Evolutionary conservation across 1,139 yeast genomes (phyloP).

Genomic region (Wickerhamomyces sp.): DNA sequence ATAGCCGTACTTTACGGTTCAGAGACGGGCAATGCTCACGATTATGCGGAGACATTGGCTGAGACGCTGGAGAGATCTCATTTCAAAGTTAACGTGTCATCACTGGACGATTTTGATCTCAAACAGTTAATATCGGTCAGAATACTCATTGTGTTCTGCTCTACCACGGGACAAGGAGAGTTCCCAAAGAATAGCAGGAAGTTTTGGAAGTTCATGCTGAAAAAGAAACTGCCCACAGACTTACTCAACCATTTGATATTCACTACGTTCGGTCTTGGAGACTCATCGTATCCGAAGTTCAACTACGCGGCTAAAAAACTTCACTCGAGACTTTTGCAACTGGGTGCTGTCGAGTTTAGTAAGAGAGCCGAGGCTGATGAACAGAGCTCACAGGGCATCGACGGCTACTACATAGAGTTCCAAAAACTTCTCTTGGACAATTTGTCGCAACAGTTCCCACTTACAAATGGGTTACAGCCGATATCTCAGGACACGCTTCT

Average conservation of each 20-base stretch:
- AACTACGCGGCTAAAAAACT: slow-evolving; percentile 83
- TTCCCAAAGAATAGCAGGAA: slow-evolving; percentile 71
- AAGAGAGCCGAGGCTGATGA: slow-evolving; percentile 89
- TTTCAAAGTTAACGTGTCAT: slow-evolving; percentile 43
- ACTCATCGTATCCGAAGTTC: slow-evolving; percentile 81
- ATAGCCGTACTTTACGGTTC: slow-evolving; percentile 79
- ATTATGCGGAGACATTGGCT: slow-evolving; percentile 66
- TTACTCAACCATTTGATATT: slow-evolving; percentile 58
- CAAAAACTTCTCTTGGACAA: slow-evolving; percentile 45
- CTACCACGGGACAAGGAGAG: slow-evolving; percentile 97
- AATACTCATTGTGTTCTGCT: slow-evolving; percentile 61
- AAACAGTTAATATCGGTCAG: slow-evolving; percentile 43
- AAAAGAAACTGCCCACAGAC: slow-evolving; percentile 59
- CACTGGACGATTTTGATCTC: slow-evolving; percentile 62
- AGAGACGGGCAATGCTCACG: slow-evolving; percentile 91
- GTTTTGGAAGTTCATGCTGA: slow-evolving; percentile 71
- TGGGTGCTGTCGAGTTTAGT: slow-evolving; percentile 74
- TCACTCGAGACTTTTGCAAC: slow-evolving; percentile 68
- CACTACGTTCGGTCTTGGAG: slow-evolving; percentile 90
- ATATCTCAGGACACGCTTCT: slow-evolving; percentile 39
- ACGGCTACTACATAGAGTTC: slow-evolving; percentile 75
- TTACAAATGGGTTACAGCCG: slow-evolving; percentile 25
- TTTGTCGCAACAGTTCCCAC: slow-evolving; percentile 36
- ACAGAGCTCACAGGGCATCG: slow-evolving; percentile 69
- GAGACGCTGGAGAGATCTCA: slow-evolving; percentile 51